Evolutionary conservation across 1,284 basidiomycete genomes (phyloP), one percentile per base, ranked within the genome.

Genomic region (Lignosus rhinocerotis): DNA sequence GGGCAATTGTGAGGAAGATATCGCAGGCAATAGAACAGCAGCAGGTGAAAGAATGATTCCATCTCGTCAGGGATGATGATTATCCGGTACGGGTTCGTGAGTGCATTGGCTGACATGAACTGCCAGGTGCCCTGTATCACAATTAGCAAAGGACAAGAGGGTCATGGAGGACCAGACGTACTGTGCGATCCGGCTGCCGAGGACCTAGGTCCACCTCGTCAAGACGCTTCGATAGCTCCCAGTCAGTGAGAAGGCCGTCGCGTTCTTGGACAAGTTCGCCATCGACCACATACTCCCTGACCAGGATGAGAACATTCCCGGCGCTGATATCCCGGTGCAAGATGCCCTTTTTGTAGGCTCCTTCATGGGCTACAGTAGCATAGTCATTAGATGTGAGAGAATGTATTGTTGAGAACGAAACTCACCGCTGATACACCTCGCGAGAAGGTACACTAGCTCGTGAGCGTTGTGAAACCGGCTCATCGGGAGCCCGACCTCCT

Each of bases 241-340:
- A 64, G 42, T 64, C 59, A 11, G 38, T 55, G 2, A 64, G 52
- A 0, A 64, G 12, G 3, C 21, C 49, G 19, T 31, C 9, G 2
- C 49, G 49, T 8, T 51, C 9, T 30, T 30, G 25, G 7, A 51
- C 49, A 2, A 41, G 33, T 14, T 42, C 4, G 14, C 49, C 49
- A 21, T 19, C 55, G 38, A 10, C 16, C 10, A 31, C 30, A 21
- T 2, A n/a, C 16, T 46, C 21, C 30, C 19, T 34, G 9, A 42
- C 19, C 2, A 34, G 31, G 7, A 64, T 38, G 8, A 64, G 44
- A 11, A 64, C 39, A 12, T 61, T 64, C 1, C 59, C 62, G 1
- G 44, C 49, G n/a, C 62, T 64, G 57, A 64, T 53, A 34, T 64
- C 59, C 0, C 62, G 51, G 16, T 64, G 62, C 3, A 64, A 14